Evolutionary conservation across 2,329 filamentous ascomycete species (phyloP), one percentile per base, ranked within the genome.

Genomic region (Sclerotinia borealis): DNA sequence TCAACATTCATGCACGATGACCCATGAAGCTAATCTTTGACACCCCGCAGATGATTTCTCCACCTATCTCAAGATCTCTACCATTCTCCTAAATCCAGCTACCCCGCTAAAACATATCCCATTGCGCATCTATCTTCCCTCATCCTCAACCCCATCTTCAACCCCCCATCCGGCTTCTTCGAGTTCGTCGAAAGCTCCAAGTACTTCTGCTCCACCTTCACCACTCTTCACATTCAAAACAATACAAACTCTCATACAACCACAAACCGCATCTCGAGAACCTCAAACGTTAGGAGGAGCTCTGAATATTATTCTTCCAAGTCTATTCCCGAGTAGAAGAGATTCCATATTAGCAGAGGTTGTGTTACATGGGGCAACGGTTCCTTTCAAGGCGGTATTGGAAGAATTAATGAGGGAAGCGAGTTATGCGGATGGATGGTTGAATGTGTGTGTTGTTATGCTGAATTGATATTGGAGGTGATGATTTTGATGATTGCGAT

Each of bases 351-450:
- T 96, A 55, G 95, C 93, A 1, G 88, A 90, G 64, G 90, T 90
- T 2, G 83, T 98, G 8, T 77, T 98, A 71, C 95, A 99, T 77
- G 95, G 95, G 1, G 91, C 88, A 1, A 83, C 86, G 0, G 84
- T 96, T 64, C 93, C 95, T 1, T 89, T 98, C 79, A 78, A 80
- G 64, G 90, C 92, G 1, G 87, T 87, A 29, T 76, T 99, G 22
- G 90, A 92, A 72, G 93, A 97, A 52, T 75, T 99, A 64, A 90
- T 95, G 77, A 83, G 87, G 63, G 89, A 89, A 72, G 89, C 90
- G 4, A 86, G 91, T 1, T 98, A 97, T 79, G 87, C 92, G 0
- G 95, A 99, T 77, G 95, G 95, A 0, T 99, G 93, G 89, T 76
- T 96, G 31, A 91, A 92, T 75, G 77, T 97, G 48, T 90, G 92